Evolutionary conservation across 164 flowering plant genomes (phyloP).

Genomic region (Berberis thunbergii): DNA sequence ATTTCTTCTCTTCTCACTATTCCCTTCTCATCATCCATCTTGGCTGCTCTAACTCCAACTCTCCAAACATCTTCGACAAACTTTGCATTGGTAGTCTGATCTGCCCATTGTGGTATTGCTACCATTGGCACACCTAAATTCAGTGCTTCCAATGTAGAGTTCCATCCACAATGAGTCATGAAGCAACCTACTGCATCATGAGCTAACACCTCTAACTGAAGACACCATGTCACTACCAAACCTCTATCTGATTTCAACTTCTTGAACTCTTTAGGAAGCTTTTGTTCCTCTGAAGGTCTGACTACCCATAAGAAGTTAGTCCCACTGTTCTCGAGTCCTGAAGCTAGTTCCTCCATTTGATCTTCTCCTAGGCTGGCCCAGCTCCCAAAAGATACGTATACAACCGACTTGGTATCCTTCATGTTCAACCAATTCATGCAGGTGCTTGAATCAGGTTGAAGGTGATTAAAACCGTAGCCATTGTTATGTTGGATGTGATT

Average conservation of each 20-base stretch:
- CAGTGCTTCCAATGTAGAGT: conserved; percentile 26
- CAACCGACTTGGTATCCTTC: conserved; percentile 14
- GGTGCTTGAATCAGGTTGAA: conserved; percentile 5
- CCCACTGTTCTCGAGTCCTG: conserved; percentile 7
- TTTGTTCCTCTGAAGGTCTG: conserved; percentile 9
- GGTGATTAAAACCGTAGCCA: conserved; percentile 7
- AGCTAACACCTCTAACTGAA: conserved; percentile 22
- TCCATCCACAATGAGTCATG: conserved; percentile 30
- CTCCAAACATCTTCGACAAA: conserved; percentile 23
- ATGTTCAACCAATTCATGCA: conserved; percentile 18
- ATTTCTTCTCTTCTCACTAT: conserved; percentile 21
- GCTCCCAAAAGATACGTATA: conserved; percentile 24
- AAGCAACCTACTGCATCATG: conserved; percentile 23
- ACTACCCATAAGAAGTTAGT: conserved; percentile 20
- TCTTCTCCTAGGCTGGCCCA: conserved; percentile 4
- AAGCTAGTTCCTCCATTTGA: conserved; percentile 18
- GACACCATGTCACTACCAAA: conserved; percentile 23
- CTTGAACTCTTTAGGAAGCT: conserved; percentile 11
- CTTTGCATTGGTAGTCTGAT: conserved; percentile 31
- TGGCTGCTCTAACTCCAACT: conserved; percentile 16
- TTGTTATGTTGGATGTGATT: background rate
- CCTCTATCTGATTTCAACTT: conserved; percentile 14
- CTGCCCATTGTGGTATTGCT: conserved; percentile 24
- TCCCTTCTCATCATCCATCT: conserved; percentile 12
- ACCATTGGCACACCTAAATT: conserved; percentile 32